phyloP scores from a whole-genome alignment of 148 eudicot species.

The Rhododendron vialii region DNA sequence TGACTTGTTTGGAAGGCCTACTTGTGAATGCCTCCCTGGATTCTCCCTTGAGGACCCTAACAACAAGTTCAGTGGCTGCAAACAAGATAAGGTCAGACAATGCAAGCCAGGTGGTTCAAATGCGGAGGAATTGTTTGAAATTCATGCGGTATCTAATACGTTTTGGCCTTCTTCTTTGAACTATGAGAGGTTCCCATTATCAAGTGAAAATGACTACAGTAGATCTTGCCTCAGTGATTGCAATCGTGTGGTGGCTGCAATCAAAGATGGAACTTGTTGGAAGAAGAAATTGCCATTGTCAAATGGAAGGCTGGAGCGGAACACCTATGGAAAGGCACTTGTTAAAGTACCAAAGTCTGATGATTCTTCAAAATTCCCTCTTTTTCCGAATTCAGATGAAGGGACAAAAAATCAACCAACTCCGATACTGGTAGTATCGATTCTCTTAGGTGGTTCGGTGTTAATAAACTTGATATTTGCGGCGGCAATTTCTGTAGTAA shows the following conservation, averaged over 20 bases:
- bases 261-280: too few relatives aligned
- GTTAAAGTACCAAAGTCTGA: too few relatives aligned
- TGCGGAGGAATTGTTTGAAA: too few relatives aligned
- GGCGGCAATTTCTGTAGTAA: neutral
- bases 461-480: conserved; percentile 11
- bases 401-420: conserved; percentile 5
- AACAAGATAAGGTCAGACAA: neutral
- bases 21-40: conserved; percentile 24
- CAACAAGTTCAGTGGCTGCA: conserved; percentile 19
- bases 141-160: too few relatives aligned
- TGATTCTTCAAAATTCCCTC: neutral
- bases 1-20: conserved; percentile 5
- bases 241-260: too few relatives aligned
- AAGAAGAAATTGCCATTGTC: too few relatives aligned
- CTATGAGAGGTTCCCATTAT: too few relatives aligned
- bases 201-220: too few relatives aligned
- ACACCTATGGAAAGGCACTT: too few relatives aligned
- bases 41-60: conserved; percentile 19
- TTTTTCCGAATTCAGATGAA: neutral
- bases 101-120: neutral
- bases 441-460: conserved; percentile 16
- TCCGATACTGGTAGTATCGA: conserved; percentile 6
- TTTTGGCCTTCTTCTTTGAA: too few relatives aligned
- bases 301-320: too few relatives aligned
- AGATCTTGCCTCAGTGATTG: too few relatives aligned